phyloP scores from a whole-genome alignment of 208 protist genomes.

The Crithidia expoeki region DNA sequence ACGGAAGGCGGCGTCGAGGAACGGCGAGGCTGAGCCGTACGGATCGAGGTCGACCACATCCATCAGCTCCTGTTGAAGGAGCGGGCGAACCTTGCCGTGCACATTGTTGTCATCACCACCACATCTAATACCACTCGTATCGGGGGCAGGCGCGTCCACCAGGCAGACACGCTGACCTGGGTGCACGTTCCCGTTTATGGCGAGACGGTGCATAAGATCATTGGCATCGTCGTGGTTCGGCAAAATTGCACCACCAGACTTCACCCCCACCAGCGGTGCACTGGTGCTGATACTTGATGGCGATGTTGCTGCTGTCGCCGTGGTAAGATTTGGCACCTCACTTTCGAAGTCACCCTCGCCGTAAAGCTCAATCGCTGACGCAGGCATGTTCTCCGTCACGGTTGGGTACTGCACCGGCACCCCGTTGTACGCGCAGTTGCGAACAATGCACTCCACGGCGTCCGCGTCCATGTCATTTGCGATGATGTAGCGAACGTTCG shows the following conservation, averaged over 20 bases:
- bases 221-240: conserved; percentile 95
- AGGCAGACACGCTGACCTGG: conserved; percentile 51
- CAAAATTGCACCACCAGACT: conserved; percentile 70
- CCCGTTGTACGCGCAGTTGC: conserved; percentile 96
- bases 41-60: conserved; percentile 99
- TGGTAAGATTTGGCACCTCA: background rate
- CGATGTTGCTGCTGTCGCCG: background rate
- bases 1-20: conserved; percentile 97
- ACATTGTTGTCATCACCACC: background rate
- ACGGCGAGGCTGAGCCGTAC: conserved; percentile 97
- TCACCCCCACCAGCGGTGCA: conserved; percentile 26
- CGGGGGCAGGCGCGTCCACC: background rate
- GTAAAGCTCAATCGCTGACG: conserved; percentile 42
- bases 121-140: background rate
- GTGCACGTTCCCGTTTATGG: conserved; percentile 60
- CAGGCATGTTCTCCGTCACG: conserved; percentile 83
- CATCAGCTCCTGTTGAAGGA: conserved; percentile 93
- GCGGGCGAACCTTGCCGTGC: conserved; percentile 11
- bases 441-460: conserved; percentile 95
- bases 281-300: background rate
- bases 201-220: conserved; percentile 89
- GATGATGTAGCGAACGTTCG: conserved; percentile 95
- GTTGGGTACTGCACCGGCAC: conserved; percentile 65
- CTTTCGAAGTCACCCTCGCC: background rate
- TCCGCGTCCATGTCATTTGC: conserved; percentile 97